Evolutionary conservation across 306 rosid genomes (phyloP).

Genomic region (Vicia faba): DNA sequence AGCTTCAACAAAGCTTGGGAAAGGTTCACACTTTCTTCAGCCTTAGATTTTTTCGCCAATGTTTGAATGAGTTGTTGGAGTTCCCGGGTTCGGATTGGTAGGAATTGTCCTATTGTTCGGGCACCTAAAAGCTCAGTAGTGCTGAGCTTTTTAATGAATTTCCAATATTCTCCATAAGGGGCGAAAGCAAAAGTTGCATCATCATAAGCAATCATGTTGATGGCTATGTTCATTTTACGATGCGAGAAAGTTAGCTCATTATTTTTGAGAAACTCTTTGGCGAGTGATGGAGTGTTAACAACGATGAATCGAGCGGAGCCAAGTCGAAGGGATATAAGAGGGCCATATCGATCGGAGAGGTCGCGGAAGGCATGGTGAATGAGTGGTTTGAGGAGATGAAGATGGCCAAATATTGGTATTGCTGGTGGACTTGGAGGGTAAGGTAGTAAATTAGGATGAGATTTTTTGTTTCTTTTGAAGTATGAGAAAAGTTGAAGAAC

Average conservation of each 20-base stretch:
- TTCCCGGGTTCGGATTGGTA: slow-evolving; percentile 33
- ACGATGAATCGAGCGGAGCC: slow-evolving; percentile 41
- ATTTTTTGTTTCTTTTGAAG: neutral
- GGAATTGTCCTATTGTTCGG: slow-evolving; percentile 32
- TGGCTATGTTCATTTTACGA: slow-evolving; percentile 31
- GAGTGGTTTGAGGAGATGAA: slow-evolving; percentile 48
- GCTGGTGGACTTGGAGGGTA: slow-evolving; percentile 52
- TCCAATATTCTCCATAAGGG: slow-evolving; percentile 44
- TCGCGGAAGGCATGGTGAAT: slow-evolving; percentile 46
- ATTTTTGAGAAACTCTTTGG: slow-evolving; percentile 49
- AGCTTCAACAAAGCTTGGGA: slow-evolving; percentile 40
- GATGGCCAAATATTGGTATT: slow-evolving; percentile 45
- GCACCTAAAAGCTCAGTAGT: slow-evolving; percentile 43
- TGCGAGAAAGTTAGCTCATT: slow-evolving; percentile 41
- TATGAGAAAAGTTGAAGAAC: slow-evolving; percentile 9
- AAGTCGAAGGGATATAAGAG: slow-evolving; percentile 43
- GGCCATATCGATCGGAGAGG: slow-evolving; percentile 44
- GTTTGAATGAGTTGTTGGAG: slow-evolving; percentile 14
- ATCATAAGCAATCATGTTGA: slow-evolving; percentile 40
- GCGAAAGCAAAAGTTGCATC: slow-evolving; percentile 52
- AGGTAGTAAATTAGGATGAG: neutral
- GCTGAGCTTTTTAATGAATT: slow-evolving; percentile 37
- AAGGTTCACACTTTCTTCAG: slow-evolving; percentile 39
- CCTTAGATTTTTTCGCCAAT: slow-evolving; percentile 21
- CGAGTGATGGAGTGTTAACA: slow-evolving; percentile 38